These are phyloP conservation scores for Ustilago curta DNA, from an alignment of 1,284 basidiomycete genomes.

Conservation along the genomic window DNA sequence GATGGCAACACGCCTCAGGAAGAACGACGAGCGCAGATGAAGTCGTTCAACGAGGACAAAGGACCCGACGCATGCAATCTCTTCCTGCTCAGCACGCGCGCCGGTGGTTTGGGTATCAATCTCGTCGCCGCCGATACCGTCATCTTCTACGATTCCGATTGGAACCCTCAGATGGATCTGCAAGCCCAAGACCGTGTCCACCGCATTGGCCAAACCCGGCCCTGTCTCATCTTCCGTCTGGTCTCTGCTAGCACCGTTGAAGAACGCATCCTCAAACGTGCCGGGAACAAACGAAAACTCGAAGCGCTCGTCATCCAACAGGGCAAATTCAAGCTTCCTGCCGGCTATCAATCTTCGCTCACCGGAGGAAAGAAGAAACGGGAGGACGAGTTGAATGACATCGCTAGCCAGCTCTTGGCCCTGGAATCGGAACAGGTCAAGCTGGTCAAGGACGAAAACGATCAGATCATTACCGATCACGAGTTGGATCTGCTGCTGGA, in stretches of 20 bases:
- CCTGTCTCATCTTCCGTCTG: conserved; percentile 79
- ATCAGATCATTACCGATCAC: conserved; percentile 81
- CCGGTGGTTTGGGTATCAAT: conserved; percentile 88
- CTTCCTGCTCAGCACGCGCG: conserved; percentile 90
- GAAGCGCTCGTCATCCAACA: conserved; percentile 95
- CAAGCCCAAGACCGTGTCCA: conserved; percentile 97
- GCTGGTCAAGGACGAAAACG: conserved; percentile 78
- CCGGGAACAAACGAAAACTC: conserved; percentile 86
- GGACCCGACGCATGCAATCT: conserved; percentile 77
- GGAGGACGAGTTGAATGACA: conserved; percentile 61
- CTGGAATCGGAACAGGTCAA: conserved; percentile 90
- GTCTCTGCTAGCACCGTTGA: conserved; percentile 83
- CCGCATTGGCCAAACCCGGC: conserved; percentile 88
- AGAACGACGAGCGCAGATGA: conserved; percentile 86
- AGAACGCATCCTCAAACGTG: conserved; percentile 88
- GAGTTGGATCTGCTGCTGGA: conserved; percentile 86
- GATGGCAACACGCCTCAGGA: conserved; percentile 84
- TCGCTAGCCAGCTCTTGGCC: conserved; percentile 82
- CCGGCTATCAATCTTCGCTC: conserved; percentile 26
- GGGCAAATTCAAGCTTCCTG: conserved; percentile 72
- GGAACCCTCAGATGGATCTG: conserved; percentile 92
- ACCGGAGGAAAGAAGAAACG: conserved; percentile 72
- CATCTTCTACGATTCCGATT: conserved; percentile 85
- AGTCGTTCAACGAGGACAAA: conserved; percentile 82
- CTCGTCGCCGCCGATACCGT: conserved; percentile 84